A percentile compares a stretch with the other conserved stretches of the same genome.
phyloP scores from a whole-genome alignment of 2,329 filamentous ascomycete species.

The Colletotrichum plurivorum region DNA sequence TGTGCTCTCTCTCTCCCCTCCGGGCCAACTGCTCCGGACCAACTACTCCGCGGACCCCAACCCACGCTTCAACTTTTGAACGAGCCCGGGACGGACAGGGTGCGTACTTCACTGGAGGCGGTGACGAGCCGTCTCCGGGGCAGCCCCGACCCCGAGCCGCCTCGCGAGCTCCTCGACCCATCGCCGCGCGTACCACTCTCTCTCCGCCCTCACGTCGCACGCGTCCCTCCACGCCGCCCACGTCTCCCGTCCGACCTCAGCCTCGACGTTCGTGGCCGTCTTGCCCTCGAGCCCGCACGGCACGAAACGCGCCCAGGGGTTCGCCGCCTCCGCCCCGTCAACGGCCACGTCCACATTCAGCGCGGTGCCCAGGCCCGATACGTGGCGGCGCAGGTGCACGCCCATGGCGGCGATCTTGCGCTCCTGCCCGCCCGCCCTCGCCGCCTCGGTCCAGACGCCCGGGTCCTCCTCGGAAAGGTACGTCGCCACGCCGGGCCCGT shows the following conservation, averaged over 20 bases:
- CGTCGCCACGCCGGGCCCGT: conserved; percentile 71
- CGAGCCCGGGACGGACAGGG: too few relatives aligned
- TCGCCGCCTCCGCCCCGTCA: conserved; percentile 52
- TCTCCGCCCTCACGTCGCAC: conserved; percentile 11
- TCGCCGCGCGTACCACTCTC: conserved; percentile 26
- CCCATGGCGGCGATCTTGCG: conserved; percentile 92
- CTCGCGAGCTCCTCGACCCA: conserved; percentile 37
- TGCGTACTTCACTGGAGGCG: conserved; percentile 1
- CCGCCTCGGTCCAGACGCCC: conserved; percentile 80
- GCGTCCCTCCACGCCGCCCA: conserved; percentile 16
- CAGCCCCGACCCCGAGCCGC: conserved; percentile 25
- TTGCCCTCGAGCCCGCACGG: conserved; percentile 89
- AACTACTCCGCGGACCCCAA: too few relatives aligned
- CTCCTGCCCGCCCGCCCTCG: conserved; percentile 50
- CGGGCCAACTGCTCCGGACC: not conserved
- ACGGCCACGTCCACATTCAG: conserved; percentile 80
- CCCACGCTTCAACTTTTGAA: too few relatives aligned
- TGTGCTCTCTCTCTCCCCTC: not conserved
- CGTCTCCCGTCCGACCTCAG: conserved; percentile 56
- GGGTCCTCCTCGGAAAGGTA: conserved; percentile 79
- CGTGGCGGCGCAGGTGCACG: conserved; percentile 88
- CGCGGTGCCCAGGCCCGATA: conserved; percentile 88
- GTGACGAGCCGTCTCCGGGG: conserved; percentile 14
- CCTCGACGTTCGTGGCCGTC: conserved; percentile 80
- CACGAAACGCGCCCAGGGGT: conserved; percentile 81